Percentiles rank a stretch among this genome's conserved stretches.
phyloP scores from a whole-genome alignment of 352 stramenopile genomes.

The Thalassiosira pacifica region DNA sequence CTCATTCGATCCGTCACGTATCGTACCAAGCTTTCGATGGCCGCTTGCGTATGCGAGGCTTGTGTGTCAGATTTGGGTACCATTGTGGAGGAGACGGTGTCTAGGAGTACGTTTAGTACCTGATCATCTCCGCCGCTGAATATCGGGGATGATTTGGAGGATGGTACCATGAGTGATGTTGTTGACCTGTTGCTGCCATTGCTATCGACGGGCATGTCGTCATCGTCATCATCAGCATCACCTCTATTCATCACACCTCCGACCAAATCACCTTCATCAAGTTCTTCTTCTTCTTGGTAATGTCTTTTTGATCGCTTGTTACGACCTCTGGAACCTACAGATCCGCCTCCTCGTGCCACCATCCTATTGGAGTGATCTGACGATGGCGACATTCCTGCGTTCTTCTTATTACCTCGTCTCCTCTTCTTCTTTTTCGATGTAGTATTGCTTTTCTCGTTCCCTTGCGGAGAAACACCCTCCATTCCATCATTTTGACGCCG shows the following conservation, averaged over 20 bases:
- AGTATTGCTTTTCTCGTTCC: too few species aligned
- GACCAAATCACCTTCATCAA: slow-evolving; percentile 35
- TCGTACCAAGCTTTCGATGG: slow-evolving; percentile 23
- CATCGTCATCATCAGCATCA: slow-evolving; percentile 1
- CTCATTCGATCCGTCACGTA: slow-evolving; percentile 44
- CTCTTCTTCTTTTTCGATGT: slow-evolving; percentile 19
- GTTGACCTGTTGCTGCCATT: too few species aligned
- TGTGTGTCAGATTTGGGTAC: slow-evolving; percentile 39
- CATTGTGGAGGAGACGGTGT: slow-evolving; percentile 34
- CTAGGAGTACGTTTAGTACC: slow-evolving; percentile 41
- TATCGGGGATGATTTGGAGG: slow-evolving; percentile 41
- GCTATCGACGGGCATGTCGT: background rate
- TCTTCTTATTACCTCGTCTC: background rate
- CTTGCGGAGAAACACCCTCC: too few species aligned
- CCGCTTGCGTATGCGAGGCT: slow-evolving; percentile 28
- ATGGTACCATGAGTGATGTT: slow-evolving; percentile 29
- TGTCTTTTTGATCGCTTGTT: slow-evolving; percentile 17
- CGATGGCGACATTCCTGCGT: slow-evolving; percentile 18
- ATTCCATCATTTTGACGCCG: too few species aligned
- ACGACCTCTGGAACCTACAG: slow-evolving; percentile 22
- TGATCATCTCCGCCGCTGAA: slow-evolving; percentile 43
- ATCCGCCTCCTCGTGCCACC: slow-evolving; percentile 23
- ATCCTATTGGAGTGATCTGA: slow-evolving; percentile 24
- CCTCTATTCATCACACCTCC: slow-evolving; percentile 31
- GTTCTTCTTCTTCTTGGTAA: slow-evolving; percentile 10